A percentile compares a stretch with the other conserved stretches of the same genome.
Evolutionary conservation across 345 rosid species (phyloP).

Genomic region (Kernera saxatilis): DNA sequence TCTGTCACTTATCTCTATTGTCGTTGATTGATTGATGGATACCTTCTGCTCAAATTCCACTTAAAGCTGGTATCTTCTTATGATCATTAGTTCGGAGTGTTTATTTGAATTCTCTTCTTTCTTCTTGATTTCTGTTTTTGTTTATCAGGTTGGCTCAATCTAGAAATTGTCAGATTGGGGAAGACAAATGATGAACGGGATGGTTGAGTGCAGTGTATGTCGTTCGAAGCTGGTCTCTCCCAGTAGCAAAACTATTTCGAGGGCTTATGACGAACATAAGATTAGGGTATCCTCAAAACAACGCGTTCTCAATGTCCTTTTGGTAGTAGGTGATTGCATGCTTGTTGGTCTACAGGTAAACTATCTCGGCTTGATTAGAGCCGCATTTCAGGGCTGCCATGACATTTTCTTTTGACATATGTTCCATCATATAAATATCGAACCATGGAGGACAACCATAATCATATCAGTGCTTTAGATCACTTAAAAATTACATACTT

Average conservation of each 20-base stretch:
- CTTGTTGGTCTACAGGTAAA: slow-evolving; percentile 59
- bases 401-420: not conserved
- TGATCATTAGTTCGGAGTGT: not conserved
- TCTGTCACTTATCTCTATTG: not conserved
- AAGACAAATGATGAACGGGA: slow-evolving; percentile 56
- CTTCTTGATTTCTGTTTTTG: not conserved
- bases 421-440: not conserved
- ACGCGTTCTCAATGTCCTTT: slow-evolving; percentile 46
- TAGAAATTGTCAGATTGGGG: not conserved
- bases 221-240: slow-evolving; percentile 50
- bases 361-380: not conserved
- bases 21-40: not conserved
- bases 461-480: not conserved
- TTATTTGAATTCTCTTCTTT: not conserved
- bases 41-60: not conserved
- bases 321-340: slow-evolving; percentile 71
- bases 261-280: slow-evolving; percentile 55
- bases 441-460: not conserved
- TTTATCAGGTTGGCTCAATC: slow-evolving; percentile 22
- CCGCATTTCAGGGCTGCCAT: not conserved
- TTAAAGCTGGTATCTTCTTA: slow-evolving; percentile 11
- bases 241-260: slow-evolving; percentile 36
- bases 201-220: slow-evolving; percentile 85
- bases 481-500: not conserved
- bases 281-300: slow-evolving; percentile 44